phyloP scores from a whole-genome alignment of 2,329 filamentous ascomycete genomes.

The Lachnellula cervina region DNA sequence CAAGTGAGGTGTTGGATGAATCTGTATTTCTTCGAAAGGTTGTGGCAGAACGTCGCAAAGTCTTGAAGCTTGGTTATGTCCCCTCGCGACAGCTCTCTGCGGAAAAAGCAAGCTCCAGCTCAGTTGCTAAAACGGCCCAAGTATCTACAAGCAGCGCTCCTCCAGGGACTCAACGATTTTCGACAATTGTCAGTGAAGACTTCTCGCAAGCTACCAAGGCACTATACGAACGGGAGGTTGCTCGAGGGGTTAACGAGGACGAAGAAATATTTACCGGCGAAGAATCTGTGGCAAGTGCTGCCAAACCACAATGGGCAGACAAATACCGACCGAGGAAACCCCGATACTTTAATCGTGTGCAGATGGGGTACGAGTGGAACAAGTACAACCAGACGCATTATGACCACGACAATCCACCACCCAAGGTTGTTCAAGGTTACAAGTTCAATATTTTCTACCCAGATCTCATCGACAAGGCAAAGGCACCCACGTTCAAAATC shows the following conservation, averaged over 20 bases:
- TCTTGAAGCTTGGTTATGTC: slow-evolving; percentile 63
- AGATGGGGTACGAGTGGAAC: slow-evolving; percentile 99
- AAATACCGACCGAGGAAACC: slow-evolving; percentile 89
- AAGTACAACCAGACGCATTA: slow-evolving; percentile 99
- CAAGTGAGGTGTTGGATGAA: slow-evolving; percentile 53
- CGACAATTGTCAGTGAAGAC: slow-evolving; percentile 65
- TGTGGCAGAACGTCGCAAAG: slow-evolving; percentile 53
- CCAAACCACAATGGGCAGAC: slow-evolving; percentile 71
- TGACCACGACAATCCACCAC: slow-evolving; percentile 95
- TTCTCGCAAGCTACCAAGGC: slow-evolving; percentile 84
- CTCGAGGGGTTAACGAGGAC: slow-evolving; percentile 84
- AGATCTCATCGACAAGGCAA: slow-evolving; percentile 89
- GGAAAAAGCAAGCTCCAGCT: slow-evolving; percentile 31
- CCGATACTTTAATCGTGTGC: slow-evolving; percentile 93
- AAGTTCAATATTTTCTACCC: slow-evolving; percentile 99
- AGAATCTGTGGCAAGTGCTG: slow-evolving; percentile 63
- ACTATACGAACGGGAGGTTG: slow-evolving; percentile 87
- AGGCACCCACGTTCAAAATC: slow-evolving; percentile 93
- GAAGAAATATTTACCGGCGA: slow-evolving; percentile 94
- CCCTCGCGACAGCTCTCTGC: slow-evolving; percentile 46
- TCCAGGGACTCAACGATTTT: slow-evolving; percentile 62
- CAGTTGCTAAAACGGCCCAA: slow-evolving; percentile 29
- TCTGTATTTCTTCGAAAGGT: slow-evolving; percentile 52
- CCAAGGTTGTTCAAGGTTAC: slow-evolving; percentile 97
- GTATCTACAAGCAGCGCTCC: slow-evolving; percentile 38